Conservation (phyloP, 2,329 filamentous ascomycete species). For the Parastagonospora avenae region DNA sequence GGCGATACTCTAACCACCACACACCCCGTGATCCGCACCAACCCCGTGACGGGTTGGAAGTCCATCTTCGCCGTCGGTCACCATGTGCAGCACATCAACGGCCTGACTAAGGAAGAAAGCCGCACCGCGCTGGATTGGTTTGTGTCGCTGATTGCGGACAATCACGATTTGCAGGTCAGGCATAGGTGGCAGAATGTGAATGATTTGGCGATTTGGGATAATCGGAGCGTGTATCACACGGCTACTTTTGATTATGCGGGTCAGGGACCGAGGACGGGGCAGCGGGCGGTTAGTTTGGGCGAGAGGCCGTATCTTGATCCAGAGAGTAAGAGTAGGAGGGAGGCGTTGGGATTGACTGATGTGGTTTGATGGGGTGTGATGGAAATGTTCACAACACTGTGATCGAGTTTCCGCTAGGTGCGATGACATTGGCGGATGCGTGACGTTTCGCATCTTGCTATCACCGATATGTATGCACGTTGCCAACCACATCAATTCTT, state of each 20-base stretch:
- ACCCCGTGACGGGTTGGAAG: constrained; percentile 43
- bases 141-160: constrained; percentile 49
- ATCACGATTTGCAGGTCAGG: constrained; percentile 58
- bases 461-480: too few species aligned
- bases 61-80: constrained; percentile 56
- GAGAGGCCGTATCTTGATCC: constrained; percentile 63
- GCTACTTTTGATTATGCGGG: constrained; percentile 66
- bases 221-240: constrained; percentile 62
- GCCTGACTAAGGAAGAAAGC: constrained; percentile 51
- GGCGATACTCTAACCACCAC: constrained; percentile 56
- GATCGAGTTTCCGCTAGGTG: too few species aligned
- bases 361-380: too few species aligned
- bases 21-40: constrained; percentile 63
- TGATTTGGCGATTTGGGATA: constrained; percentile 67
- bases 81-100: constrained; percentile 51
- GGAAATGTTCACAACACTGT: too few species aligned
- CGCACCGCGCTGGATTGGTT: constrained; percentile 52
- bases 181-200: constrained; percentile 57
- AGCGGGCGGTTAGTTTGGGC: constrained; percentile 62
- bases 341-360: too few species aligned
- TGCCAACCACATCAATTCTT: too few species aligned
- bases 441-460: too few species aligned
- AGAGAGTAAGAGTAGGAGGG: constrained; percentile 42
- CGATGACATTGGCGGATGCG: too few species aligned
- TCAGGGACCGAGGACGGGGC: constrained; percentile 59